These are phyloP conservation scores for Rhizophagus clarus DNA, from an alignment of 192 early-diverging fungal genomes.

Conservation along the genomic window DNA sequence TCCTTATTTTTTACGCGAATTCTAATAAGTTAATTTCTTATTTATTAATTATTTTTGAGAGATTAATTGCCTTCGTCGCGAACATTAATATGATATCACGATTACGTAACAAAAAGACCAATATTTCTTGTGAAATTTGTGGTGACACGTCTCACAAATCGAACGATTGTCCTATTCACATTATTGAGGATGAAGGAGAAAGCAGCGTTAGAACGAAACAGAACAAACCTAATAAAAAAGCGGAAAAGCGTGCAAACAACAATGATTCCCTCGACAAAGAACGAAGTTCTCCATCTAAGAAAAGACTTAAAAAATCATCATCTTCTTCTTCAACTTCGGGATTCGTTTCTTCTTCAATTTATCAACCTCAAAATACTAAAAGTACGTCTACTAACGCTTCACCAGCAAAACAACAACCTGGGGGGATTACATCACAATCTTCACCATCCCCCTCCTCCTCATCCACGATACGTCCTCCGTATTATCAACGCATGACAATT, in stretches of 20 bases:
- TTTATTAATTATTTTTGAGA: background rate
- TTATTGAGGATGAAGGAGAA: background rate
- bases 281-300: background rate
- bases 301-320: background rate
- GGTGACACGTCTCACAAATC: background rate
- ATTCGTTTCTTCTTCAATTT: background rate
- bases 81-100: background rate
- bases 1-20: background rate
- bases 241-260: background rate
- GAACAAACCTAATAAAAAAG: background rate
- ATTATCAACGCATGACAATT: background rate
- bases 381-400: background rate
- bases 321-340: background rate
- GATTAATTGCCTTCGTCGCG: background rate
- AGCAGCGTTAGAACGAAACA: background rate
- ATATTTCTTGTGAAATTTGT: background rate
- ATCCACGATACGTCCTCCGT: background rate
- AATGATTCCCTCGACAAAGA: background rate
- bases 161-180: background rate
- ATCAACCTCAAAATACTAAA: background rate
- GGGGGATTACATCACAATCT: too few species aligned
- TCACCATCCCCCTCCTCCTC: too few species aligned
- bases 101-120: background rate
- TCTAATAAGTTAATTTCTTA: background rate
- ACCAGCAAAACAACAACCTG: background rate